A percentile compares a stretch with the other conserved stretches of the same genome.
Conservation (phyloP, 164 flowering plant genomes). For the Umbellularia californica region DNA sequence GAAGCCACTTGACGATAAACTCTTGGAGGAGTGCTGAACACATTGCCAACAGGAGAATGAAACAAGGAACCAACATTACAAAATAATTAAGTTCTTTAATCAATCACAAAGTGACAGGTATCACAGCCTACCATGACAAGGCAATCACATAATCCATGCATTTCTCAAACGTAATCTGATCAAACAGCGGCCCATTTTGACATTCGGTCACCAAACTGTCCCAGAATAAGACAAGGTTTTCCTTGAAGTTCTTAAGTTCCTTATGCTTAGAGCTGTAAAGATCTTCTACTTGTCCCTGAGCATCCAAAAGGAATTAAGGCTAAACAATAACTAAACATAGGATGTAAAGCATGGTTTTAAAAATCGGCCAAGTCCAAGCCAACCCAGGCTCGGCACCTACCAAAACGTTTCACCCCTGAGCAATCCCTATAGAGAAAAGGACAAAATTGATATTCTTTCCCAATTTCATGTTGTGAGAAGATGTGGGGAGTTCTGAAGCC, state of each 20-base stretch:
- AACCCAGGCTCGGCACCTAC: too few relatives aligned
- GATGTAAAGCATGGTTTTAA: neutral
- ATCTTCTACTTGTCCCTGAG: conserved; percentile 83
- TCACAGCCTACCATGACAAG: conserved; percentile 72
- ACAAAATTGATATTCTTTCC: too few relatives aligned
- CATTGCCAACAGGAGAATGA: conserved; percentile 9
- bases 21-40: conserved; percentile 92
- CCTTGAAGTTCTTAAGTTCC: conserved; percentile 86
- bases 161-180: conserved; percentile 74
- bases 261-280: conserved; percentile 72
- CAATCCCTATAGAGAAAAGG: too few relatives aligned
- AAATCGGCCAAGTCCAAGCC: neutral
- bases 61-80: conserved; percentile 1
- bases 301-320: conserved; percentile 19
- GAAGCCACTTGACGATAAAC: conserved; percentile 89
- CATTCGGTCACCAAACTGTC: conserved; percentile 79
- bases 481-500: too few relatives aligned
- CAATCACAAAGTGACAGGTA: conserved; percentile 1
- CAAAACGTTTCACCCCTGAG: too few relatives aligned
- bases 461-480: too few relatives aligned
- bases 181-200: conserved; percentile 87
- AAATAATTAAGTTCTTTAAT: conserved; percentile 1
- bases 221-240: conserved; percentile 77
- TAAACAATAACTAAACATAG: neutral
- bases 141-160: conserved; percentile 94